Evolutionary conservation across 495 filamentous ascomycete species (phyloP), one percentile per base, ranked within the genome.

Genomic region (Xylaria scruposa): DNA sequence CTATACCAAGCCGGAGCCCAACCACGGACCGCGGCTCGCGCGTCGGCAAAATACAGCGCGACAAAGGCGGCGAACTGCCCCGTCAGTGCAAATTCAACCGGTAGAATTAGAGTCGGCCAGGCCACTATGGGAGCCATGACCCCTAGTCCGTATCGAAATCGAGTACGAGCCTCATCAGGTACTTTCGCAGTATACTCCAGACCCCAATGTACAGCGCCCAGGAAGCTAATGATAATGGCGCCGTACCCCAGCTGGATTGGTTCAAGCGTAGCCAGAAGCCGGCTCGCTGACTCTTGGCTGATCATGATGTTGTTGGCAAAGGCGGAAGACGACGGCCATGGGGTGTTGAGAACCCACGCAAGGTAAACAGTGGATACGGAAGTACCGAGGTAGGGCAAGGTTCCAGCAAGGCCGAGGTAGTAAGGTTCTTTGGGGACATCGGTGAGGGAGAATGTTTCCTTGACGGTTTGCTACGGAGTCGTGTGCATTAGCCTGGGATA

Each of bases 161-260:
- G 75, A 6, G 81, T 83, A 24, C 83, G 83, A 10, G 75, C 72
- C 2, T 24, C 71, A 19, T 72, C 61, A 3, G 80, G 71, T n/a
- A 65, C 51, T 72, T 83, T 83, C 58, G 85, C 84, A 85, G 80
- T 88, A 80, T 77, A 95, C 89, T 82, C 95, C 87, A 85, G 90
- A 89, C 83, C 86, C 97, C 97, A 98, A 82, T 99, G 96, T 76
- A 98, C 90, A 46, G 97, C 96, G 61, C 96, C 96, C 29, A 99
- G 89, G 88, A 98, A 98, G 58, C 94, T 97, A 76, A 98, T 91
- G 75, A 98, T 94, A 64, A 97, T 90, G 56, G 96, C 96, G 67
- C 96, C 96, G 76, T 96, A 97, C 63, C 93, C 96, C 63, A 98
- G 85, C 82, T 99, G 96, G 74, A 98, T 83, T 29, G 95, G 97